Conservation (phyloP, 805 yeast genomes). For the Tetrapisispora pingtungensis region DNA sequence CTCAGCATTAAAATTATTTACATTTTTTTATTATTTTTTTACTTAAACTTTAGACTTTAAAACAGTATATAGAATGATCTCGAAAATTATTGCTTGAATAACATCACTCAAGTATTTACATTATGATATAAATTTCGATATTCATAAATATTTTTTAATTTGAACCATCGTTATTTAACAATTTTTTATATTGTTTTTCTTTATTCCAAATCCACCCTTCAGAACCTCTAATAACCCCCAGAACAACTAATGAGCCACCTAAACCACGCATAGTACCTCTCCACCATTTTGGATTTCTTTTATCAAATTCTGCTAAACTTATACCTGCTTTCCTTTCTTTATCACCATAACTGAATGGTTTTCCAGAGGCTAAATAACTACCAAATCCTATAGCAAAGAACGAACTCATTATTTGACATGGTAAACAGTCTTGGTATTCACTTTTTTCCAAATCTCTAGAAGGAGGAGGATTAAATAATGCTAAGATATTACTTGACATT, state of each 20-base stretch:
- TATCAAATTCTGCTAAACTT: slow-evolving; percentile 25
- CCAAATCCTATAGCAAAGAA: slow-evolving; percentile 52
- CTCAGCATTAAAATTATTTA: too few species aligned
- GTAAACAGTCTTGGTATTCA: slow-evolving; percentile 45
- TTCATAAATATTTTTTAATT: neutral
- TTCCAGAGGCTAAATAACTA: slow-evolving; percentile 47
- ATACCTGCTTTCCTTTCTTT: slow-evolving; percentile 30
- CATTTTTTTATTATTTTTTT: neutral
- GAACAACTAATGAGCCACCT: slow-evolving; percentile 45
- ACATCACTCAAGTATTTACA: neutral
- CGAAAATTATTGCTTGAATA: neutral
- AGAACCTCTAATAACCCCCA: slow-evolving; percentile 54
- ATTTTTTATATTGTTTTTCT: slow-evolving; percentile 19
- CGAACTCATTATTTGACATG: slow-evolving; percentile 61
- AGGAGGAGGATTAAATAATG: slow-evolving; percentile 44
- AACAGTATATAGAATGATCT: neutral
- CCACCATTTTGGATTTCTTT: slow-evolving; percentile 52
- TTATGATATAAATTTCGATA: neutral
- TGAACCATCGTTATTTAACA: neutral
- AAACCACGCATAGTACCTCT: slow-evolving; percentile 39
- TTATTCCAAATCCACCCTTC: slow-evolving; percentile 51
- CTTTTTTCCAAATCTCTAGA: slow-evolving; percentile 35
- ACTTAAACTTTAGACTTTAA: neutral
- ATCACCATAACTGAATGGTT: slow-evolving; percentile 40
- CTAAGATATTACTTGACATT: slow-evolving; percentile 34